Evolutionary conservation across 768 basidiomycete genomes (phyloP).

Genomic region (Hygrophorus russula): DNA sequence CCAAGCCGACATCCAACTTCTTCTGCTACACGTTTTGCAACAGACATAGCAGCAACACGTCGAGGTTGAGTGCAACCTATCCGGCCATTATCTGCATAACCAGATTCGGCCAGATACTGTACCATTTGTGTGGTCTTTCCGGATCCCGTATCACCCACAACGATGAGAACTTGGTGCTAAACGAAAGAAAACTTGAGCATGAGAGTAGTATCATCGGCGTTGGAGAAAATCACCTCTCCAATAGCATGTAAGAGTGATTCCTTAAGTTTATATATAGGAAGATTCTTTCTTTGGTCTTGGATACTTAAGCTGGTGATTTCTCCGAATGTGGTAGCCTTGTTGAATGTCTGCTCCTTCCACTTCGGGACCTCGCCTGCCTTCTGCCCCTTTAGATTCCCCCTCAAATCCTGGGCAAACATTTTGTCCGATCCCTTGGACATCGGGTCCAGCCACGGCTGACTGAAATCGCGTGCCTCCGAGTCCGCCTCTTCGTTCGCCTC

Average conservation of each 20-base stretch:
- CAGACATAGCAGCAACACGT: conserved; percentile 98
- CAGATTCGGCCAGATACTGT: conserved; percentile 93
- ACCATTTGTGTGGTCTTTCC: conserved; percentile 99
- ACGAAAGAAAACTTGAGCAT: conserved; percentile 9
- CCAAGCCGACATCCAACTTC: conserved; percentile 97
- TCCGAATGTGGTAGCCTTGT: conserved; percentile 93
- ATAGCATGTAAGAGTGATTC: conserved; percentile 87
- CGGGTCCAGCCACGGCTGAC: conserved; percentile 94
- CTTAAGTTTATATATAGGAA: conserved; percentile 93
- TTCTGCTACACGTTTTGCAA: conserved; percentile 96
- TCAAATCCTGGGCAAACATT: conserved; percentile 87
- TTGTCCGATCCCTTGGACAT: conserved; percentile 85
- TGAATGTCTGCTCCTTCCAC: conserved; percentile 89
- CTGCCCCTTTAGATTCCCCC: conserved; percentile 73
- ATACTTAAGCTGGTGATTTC: conserved; percentile 86
- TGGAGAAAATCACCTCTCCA: conserved; percentile 50
- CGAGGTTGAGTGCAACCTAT: conserved; percentile 98
- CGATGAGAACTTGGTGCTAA: conserved; percentile 94
- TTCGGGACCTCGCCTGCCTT: conserved; percentile 73
- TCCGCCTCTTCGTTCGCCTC: conserved; percentile 92
- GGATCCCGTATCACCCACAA: conserved; percentile 97
- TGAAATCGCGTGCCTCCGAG: conserved; percentile 90
- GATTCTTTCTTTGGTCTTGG: conserved; percentile 81
- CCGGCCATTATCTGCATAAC: conserved; percentile 80
- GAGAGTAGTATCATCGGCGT: conserved; percentile 8